A percentile compares a stretch with the other conserved stretches of the same genome.
Evolutionary conservation across 1,284 basidiomycete genomes (phyloP).

Genomic region (Irpex sp.): DNA sequence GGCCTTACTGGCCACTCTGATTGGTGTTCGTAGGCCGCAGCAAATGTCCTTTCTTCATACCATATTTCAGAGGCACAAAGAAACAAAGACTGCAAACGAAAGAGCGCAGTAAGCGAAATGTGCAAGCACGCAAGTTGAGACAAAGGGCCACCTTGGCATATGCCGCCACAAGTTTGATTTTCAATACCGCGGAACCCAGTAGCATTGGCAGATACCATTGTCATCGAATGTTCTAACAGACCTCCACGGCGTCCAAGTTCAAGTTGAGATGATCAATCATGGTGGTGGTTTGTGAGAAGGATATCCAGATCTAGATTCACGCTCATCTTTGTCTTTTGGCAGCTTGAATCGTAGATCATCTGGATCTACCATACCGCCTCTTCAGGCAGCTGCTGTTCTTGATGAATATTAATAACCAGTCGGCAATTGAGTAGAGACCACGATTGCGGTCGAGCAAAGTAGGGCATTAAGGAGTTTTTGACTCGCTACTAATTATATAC

Average conservation of each 20-base stretch:
- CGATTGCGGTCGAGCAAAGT: neutral
- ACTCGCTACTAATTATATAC: slow-evolving; percentile 2
- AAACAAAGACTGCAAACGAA: neutral
- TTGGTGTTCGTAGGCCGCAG: too few relatives aligned
- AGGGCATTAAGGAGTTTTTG: neutral
- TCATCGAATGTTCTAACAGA: too few relatives aligned
- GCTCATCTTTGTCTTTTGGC: neutral
- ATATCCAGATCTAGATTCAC: neutral
- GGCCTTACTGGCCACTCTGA: too few relatives aligned
- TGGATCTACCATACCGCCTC: neutral
- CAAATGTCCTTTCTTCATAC: neutral
- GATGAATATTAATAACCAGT: neutral
- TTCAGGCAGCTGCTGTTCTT: neutral
- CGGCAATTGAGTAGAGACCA: neutral
- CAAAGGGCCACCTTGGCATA: neutral
- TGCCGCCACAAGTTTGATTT: neutral
- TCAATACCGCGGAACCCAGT: too few relatives aligned
- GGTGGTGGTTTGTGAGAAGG: neutral
- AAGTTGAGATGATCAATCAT: too few relatives aligned
- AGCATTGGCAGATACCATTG: too few relatives aligned
- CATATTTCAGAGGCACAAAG: neutral
- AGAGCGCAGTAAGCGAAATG: neutral
- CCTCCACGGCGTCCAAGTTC: too few relatives aligned
- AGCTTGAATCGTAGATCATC: neutral
- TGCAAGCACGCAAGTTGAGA: neutral